Percentiles rank a stretch among this genome's conserved stretches.
Conservation (phyloP, 1,284 basidiomycete species). For the Ceratobasidium sp. region DNA sequence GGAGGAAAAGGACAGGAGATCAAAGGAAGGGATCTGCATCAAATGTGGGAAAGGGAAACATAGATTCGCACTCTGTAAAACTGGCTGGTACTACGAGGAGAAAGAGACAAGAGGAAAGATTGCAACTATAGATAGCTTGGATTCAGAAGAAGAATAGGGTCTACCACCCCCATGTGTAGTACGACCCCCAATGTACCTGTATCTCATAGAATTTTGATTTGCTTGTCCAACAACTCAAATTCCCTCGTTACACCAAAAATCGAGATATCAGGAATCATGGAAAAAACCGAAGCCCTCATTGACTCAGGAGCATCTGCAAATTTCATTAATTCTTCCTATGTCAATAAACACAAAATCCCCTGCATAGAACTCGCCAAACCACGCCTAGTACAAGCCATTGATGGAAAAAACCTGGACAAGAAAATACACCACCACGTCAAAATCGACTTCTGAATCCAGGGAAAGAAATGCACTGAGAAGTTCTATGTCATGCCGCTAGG, state of each 20-base stretch:
- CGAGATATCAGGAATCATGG: too few species aligned
- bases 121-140: too few species aligned
- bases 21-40: not conserved
- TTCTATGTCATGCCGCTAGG: conserved; percentile 12
- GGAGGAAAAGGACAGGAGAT: not conserved
- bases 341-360: too few species aligned
- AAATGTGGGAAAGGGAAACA: too few species aligned
- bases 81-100: too few species aligned
- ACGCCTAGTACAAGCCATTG: too few species aligned
- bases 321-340: not conserved
- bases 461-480: too few species aligned
- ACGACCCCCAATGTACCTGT: not conserved
- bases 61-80: not conserved
- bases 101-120: too few species aligned
- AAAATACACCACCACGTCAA: not conserved
- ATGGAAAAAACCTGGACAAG: not conserved
- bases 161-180: not conserved
- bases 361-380: too few species aligned
- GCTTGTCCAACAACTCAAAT: not conserved
- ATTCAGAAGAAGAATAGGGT: not conserved
- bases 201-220: not conserved
- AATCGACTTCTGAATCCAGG: too few species aligned
- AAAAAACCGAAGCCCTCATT: too few species aligned
- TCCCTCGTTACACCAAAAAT: not conserved
- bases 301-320: not conserved